Evolutionary conservation across 1,139 yeast genomes (phyloP).

Genomic region (Geotrichum reessii): DNA sequence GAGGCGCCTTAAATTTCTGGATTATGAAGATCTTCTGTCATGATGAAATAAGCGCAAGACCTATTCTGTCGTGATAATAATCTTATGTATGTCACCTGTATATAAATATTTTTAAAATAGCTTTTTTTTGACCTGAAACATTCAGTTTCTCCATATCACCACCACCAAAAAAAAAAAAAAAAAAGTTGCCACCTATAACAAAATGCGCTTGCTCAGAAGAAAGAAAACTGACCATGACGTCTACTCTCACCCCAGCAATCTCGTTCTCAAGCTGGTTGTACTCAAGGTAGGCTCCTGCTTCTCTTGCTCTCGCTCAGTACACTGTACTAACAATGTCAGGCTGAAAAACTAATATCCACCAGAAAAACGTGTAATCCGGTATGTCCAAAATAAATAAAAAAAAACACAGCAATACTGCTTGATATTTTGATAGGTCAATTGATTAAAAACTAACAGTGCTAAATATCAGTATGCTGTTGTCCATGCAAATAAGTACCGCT

Average conservation of each 20-base stretch:
- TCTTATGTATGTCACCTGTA: neutral
- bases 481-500: slow-evolving; percentile 11
- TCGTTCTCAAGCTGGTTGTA: slow-evolving; percentile 17
- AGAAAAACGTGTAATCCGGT: slow-evolving; percentile 10
- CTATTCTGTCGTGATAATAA: neutral
- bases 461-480: slow-evolving; percentile 10
- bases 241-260: slow-evolving; percentile 5
- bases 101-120: neutral
- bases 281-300: slow-evolving; percentile 16
- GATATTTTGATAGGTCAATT: neutral
- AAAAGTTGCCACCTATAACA: neutral
- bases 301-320: neutral
- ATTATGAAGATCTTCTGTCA: neutral
- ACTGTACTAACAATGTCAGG: slow-evolving; percentile 1
- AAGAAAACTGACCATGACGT: neutral
- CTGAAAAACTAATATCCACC: slow-evolving; percentile 3
- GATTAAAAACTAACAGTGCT: neutral
- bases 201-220: neutral
- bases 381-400: too few relatives aligned
- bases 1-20: neutral
- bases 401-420: neutral
- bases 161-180: neutral
- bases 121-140: neutral
- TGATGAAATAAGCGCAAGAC: neutral
- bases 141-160: neutral